Conservation (phyloP, 768 basidiomycete genomes). For the Termitomyces heimii region DNA sequence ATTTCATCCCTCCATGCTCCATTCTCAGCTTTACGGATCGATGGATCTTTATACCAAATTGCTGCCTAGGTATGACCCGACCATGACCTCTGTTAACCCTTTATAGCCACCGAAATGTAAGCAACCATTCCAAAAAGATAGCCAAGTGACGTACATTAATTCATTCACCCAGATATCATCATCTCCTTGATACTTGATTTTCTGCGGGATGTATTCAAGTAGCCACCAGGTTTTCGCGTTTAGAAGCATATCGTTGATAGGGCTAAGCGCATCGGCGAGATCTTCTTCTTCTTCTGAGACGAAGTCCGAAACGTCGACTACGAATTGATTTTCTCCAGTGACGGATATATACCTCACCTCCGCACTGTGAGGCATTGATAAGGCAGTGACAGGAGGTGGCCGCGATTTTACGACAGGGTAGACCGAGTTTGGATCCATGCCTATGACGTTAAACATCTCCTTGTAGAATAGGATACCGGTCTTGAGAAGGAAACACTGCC, state of each 20-base stretch:
- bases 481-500: conserved; percentile 50
- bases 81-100: conserved; percentile 38
- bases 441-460: conserved; percentile 37
- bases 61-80: conserved; percentile 35
- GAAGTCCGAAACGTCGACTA: conserved; percentile 24
- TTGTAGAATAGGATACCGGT: conserved; percentile 57
- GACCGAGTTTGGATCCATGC: conserved; percentile 39
- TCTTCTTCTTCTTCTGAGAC: conserved; percentile 57
- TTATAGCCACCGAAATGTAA: neutral
- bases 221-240: conserved; percentile 54
- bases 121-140: neutral
- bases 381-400: conserved; percentile 31
- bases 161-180: conserved; percentile 33
- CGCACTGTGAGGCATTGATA: conserved; percentile 16
- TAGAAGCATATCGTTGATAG: conserved; percentile 53
- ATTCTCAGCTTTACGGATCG: conserved; percentile 40
- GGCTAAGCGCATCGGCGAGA: conserved; percentile 44
- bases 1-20: conserved; percentile 29
- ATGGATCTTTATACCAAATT: conserved; percentile 33
- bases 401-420: conserved; percentile 34
- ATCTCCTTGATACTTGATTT: conserved; percentile 32
- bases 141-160: conserved; percentile 25
- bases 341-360: conserved; percentile 12
- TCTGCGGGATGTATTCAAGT: conserved; percentile 45
- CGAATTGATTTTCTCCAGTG: conserved; percentile 16